Base-by-base conservation (phyloP, 768 basidiomycete species). In the Mrakia frigida region DNA sequence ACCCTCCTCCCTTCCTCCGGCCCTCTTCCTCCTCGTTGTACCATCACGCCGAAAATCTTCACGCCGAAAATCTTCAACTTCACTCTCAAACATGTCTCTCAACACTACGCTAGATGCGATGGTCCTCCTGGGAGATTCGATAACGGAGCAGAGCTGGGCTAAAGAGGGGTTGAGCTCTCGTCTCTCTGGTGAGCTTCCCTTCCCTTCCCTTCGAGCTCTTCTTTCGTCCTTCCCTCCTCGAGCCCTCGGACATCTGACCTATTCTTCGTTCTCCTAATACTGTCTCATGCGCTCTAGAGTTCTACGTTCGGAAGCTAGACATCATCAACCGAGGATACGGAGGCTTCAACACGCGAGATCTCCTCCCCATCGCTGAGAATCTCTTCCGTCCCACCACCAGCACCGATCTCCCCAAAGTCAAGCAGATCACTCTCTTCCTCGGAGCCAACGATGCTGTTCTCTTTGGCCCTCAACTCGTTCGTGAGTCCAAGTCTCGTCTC, bases 241-340 rank as follows among this genome's bases (percentile, higher is more conserved):
- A 21, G 6, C 53, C 6, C 4, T 21, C 53, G 6, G 53, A 21
- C 37, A 6, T 53, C 46, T 41, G 39, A 41, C 39, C 11, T 11
- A 41, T 41, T 11, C 39, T 5, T 6, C 5, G 11, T 46, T 16
- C 43, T 2, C 9, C 9, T 46, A n/a, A n/a, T n/a, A n/a, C 43
- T 10, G 9, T 14, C 46, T 50, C 46, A 2, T 6, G 10, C 43
- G 11, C 13, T 16, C 9, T 28, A 73, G 73, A 46, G 43, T 61
- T 50, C 50, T 74, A 63, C 73, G 63, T 74, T 0, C 13, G 73
- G 10, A 43, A 53, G 73, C 46, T 74, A 18, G 73, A 74, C 61
- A 28, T 74, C 43, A 65, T 96, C 79, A 96, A 96, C 81, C 89
- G 94, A 70, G 94, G 94, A 0, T 43, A 31, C 13, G 73, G 41